These are phyloP conservation scores for Suillus placidus DNA, from an alignment of 768 basidiomycete species.

Conservation along the genomic window DNA sequence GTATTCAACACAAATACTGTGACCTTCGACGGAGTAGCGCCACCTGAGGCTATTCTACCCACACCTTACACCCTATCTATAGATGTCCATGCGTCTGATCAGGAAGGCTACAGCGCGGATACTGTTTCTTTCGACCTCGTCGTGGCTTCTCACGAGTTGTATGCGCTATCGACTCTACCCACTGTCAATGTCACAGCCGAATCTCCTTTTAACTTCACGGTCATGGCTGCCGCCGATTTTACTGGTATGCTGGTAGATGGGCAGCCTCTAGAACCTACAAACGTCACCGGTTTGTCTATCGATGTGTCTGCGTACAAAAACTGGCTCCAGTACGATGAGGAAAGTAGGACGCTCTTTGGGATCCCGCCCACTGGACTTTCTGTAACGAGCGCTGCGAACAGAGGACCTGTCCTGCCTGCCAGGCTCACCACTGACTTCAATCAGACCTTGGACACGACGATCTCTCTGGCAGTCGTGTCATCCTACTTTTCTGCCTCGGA, in stretches of 20 bases:
- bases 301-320: constrained; percentile 56
- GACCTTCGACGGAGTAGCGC: constrained; percentile 81
- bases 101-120: constrained; percentile 68
- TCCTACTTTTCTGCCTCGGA: constrained; percentile 68
- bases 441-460: constrained; percentile 63
- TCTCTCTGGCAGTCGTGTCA: constrained; percentile 67
- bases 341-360: constrained; percentile 63
- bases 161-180: constrained; percentile 49
- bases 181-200: constrained; percentile 73
- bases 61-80: constrained; percentile 52
- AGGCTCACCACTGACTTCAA: constrained; percentile 65
- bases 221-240: constrained; percentile 60
- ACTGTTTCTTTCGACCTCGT: constrained; percentile 64
- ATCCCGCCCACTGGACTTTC: constrained; percentile 50
- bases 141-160: constrained; percentile 71
- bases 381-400: constrained; percentile 28
- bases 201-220: constrained; percentile 52
- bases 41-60: constrained; percentile 42
- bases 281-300: constrained; percentile 59
- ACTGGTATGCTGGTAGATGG: constrained; percentile 67
- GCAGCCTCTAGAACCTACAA: constrained; percentile 52
- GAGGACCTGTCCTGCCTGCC: constrained; percentile 54
- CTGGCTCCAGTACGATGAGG: constrained; percentile 66
- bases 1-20: constrained; percentile 63
- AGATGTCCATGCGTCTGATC: constrained; percentile 69